Evolutionary conservation across 345 rosid genomes (phyloP).

Genomic region (Citrus hindsii): DNA sequence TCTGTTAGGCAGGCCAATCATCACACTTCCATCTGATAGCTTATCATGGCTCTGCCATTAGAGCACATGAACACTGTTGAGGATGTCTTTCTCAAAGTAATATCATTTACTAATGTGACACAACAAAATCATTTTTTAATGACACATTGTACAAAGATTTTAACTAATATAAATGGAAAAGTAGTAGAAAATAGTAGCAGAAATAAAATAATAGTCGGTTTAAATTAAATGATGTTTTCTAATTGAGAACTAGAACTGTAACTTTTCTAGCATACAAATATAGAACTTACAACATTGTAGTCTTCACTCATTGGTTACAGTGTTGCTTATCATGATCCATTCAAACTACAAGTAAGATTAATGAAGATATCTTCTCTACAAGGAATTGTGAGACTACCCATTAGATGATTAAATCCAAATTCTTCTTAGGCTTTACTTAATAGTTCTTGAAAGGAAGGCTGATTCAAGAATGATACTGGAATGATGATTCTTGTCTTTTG

Average conservation of each 20-base stretch:
- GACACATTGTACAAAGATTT: too few species aligned
- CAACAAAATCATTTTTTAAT: too few species aligned
- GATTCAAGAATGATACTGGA: conserved; percentile 27
- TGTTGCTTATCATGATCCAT: not conserved
- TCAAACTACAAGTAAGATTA: conserved; percentile 23
- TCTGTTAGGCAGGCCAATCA: too few species aligned
- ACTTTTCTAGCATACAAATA: too few species aligned
- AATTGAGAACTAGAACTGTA: not conserved
- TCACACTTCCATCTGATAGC: too few species aligned
- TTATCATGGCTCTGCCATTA: too few species aligned
- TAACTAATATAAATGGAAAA: not conserved
- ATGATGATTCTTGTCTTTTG: conserved; percentile 23
- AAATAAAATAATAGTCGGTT: not conserved
- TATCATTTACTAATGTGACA: too few species aligned
- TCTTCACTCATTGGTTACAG: not conserved
- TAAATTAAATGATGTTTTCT: not conserved
- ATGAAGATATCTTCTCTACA: conserved; percentile 38
- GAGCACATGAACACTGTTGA: too few species aligned
- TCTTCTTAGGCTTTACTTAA: conserved; percentile 36
- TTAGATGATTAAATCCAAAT: conserved; percentile 39
- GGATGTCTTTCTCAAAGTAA: too few species aligned
- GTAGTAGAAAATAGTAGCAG: not conserved
- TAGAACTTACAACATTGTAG: conserved; percentile 5
- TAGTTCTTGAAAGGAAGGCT: conserved; percentile 23
- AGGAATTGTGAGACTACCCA: conserved; percentile 45